Evolutionary conservation across 805 yeast species (phyloP), one percentile per base, ranked within the genome.

Genomic region (Saccharomycopsis vini): DNA sequence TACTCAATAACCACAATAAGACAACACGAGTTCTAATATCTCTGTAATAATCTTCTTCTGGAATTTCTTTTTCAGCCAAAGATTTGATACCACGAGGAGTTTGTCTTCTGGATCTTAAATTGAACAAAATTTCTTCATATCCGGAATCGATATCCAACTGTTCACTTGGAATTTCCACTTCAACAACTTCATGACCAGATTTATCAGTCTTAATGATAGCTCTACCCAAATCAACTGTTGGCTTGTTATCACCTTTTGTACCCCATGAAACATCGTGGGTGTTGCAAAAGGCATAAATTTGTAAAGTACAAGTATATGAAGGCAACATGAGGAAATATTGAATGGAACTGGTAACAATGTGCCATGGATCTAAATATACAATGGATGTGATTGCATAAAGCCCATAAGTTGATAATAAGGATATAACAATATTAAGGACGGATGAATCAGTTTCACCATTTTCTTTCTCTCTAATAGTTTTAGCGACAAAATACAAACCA

Each of bases 251-350:
- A 53, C 98, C 98, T 60, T 90, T 90, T 2, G 98, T 90, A 63
- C 98, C 98, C 98, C 98, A 90, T 0, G 96, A 84, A 40, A 92
- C 95, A 68, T 90, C 98, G 64, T 90, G 97, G 2, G 97, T 90
- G 61, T 90, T 90, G 67, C 98, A 90, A 63, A 90, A 88, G 1
- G 98, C 97, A 66, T 88, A 90, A 47, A 92, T 88, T 63, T 90
- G 97, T 45, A 90, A 68, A 2, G 95, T 81, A 64, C 95, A 86
- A 3, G 94, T 83, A 60, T 88, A 90, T 0, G 94, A 81, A 21
- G 98, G 97, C 42, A 90, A 70, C 71, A 92, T 73, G 52, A 89
- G 60, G 64, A 90, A 84, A 68, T 92, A 90, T 61, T 90, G 98
- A 4, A 79, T 44, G 0, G 95, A 79, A 37, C 95, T 86, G 2